Conservation (phyloP, 345 rosid genomes). For the Punica granatum region DNA sequence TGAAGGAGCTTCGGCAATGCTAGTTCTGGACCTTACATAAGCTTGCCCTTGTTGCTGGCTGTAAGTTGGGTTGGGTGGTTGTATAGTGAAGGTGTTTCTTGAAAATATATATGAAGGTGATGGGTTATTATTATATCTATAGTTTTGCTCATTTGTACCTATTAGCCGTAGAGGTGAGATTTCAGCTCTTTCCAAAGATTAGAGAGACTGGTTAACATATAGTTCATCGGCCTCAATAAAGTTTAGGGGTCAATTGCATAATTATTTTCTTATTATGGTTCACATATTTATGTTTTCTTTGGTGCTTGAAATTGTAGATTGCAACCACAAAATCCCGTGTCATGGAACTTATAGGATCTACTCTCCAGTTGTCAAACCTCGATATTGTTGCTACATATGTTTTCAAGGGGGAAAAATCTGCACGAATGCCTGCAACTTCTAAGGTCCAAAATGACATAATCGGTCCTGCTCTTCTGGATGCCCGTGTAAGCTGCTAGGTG, state of each 20-base stretch:
- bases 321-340: conserved; percentile 57
- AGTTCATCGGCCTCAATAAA: not conserved
- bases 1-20: too few relatives aligned
- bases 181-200: not conserved
- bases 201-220: not conserved
- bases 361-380: conserved; percentile 67
- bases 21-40: not conserved
- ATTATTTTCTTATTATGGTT: not conserved
- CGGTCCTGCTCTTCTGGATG: conserved; percentile 66
- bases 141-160: not conserved
- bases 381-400: conserved; percentile 58
- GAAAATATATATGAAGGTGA: not conserved
- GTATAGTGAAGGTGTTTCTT: not conserved
- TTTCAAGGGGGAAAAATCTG: conserved; percentile 50
- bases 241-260: too few relatives aligned
- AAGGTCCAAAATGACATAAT: conserved; percentile 64
- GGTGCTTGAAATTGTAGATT: conserved; percentile 41
- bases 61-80: not conserved
- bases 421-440: conserved; percentile 42
- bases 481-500: conserved; percentile 43
- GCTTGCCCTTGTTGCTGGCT: not conserved
- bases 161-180: not conserved
- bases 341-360: conserved; percentile 68
- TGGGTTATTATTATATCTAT: not conserved
- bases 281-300: conserved; percentile 14